Percentiles rank a stretch among this genome's conserved stretches.
Conservation (phyloP, 1,284 basidiomycete species). For the Apiotrichum gracile region DNA sequence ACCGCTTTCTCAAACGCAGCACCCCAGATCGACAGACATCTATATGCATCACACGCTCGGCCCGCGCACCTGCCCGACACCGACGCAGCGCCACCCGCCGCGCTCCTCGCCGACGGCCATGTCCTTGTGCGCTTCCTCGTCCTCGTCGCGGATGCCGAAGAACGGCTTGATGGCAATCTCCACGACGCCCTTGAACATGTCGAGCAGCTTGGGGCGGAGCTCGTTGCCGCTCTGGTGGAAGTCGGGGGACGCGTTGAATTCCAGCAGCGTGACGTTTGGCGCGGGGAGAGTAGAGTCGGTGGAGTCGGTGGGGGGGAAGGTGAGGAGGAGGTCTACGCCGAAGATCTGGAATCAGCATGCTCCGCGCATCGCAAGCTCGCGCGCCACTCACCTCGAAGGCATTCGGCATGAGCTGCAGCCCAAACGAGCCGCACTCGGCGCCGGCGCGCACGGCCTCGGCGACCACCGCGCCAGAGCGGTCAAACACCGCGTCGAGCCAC, state of each 20-base stretch:
- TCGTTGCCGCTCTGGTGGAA: constrained; percentile 88
- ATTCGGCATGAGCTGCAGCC: constrained; percentile 69
- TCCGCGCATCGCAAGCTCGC: too few species aligned
- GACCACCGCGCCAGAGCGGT: constrained; percentile 62
- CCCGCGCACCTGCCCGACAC: constrained; percentile 36
- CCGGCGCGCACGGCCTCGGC: constrained; percentile 81
- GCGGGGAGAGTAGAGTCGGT: constrained; percentile 43
- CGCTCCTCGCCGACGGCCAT: constrained; percentile 33
- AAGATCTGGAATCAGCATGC: constrained; percentile 54
- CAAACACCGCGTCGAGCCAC: constrained; percentile 58
- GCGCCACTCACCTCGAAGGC: constrained; percentile 65
- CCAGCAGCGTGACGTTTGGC: constrained; percentile 66
- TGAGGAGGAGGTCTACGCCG: constrained; percentile 83
- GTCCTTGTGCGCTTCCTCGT: constrained; percentile 14
- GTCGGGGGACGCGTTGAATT: constrained; percentile 93
- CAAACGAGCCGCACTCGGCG: constrained; percentile 57
- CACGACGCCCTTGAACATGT: constrained; percentile 69
- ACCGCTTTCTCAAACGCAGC: too few species aligned
- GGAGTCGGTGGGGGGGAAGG: constrained; percentile 45
- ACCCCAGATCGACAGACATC: too few species aligned
- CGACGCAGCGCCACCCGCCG: constrained; percentile 40
- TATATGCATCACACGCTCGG: too few species aligned
- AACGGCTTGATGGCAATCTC: constrained; percentile 64
- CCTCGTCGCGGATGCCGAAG: constrained; percentile 27
- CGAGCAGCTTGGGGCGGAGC: constrained; percentile 65